Percentiles rank a stretch among this genome's conserved stretches.
Conservation (phyloP, 1,284 basidiomycete genomes). For the Hemileia vastatrix region DNA sequence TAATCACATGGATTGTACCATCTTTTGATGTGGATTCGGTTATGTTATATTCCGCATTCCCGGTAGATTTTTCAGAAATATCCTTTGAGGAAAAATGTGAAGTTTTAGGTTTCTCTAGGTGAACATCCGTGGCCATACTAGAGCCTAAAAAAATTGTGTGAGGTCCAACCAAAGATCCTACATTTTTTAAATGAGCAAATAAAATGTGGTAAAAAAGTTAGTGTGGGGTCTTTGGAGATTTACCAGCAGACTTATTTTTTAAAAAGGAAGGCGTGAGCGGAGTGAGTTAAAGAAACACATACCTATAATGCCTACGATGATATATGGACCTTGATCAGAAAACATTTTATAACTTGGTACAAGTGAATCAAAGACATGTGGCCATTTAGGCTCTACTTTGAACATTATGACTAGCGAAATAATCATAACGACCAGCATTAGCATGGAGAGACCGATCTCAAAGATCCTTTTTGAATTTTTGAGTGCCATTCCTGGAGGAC, state of each 20-base stretch:
- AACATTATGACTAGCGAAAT: constrained; percentile 9
- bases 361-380: constrained; percentile 3
- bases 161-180: constrained; percentile 19
- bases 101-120: no score
- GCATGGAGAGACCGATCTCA: constrained; percentile 13
- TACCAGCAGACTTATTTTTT: no score
- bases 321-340: constrained; percentile 10
- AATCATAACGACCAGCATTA: constrained; percentile 19
- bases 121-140: constrained; percentile 15
- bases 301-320: constrained; percentile 16
- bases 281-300: not conserved
- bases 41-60: no score
- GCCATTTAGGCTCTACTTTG: constrained; percentile 14
- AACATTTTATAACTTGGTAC: constrained; percentile 5
- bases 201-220: not conserved
- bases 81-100: no score
- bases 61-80: no score
- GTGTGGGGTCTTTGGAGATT: not conserved
- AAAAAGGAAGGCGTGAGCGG: no score
- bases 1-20: no score
- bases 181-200: no score
- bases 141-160: constrained; percentile 15
- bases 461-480: constrained; percentile 8
- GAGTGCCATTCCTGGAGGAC: constrained; percentile 3
- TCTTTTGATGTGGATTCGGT: no score